A percentile compares a stretch with the other conserved stretches of the same genome.
These are phyloP conservation scores for Lentinus brumalis DNA, from an alignment of 768 basidiomycete genomes.

Conservation along the genomic window DNA sequence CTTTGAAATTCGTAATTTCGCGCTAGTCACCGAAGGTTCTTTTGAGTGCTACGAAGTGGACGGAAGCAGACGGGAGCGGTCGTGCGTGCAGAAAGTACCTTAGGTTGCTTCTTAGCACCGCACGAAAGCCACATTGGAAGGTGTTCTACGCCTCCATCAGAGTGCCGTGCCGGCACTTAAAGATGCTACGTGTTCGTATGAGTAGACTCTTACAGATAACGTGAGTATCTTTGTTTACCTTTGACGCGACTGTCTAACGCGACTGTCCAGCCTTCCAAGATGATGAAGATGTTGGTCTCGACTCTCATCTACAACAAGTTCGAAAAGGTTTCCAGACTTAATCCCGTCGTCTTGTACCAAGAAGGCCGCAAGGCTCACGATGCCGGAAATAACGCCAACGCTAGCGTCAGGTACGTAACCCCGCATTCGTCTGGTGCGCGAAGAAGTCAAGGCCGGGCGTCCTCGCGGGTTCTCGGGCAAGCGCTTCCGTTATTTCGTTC, in stretches of 20 bases:
- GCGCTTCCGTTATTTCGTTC: not conserved
- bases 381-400: not conserved
- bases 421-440: not conserved
- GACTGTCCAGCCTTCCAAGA: no score
- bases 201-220: no score
- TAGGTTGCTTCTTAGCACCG: not conserved
- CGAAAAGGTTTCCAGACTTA: no score
- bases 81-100: not conserved
- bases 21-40: not conserved
- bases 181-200: no score
- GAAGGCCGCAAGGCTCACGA: not conserved
- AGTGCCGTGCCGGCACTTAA: no score
- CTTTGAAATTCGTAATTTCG: not conserved
- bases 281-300: no score
- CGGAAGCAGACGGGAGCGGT: not conserved
- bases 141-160: no score
- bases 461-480: not conserved
- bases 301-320: no score
- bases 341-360: no score
- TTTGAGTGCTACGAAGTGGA: not conserved
- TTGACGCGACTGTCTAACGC: no score
- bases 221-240: no score
- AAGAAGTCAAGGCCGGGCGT: not conserved
- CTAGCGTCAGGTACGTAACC: not conserved
- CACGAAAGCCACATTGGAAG: not conserved